Evolutionary conservation across 2,329 filamentous ascomycete genomes (phyloP).

Genomic region (Penicillium nordicum): DNA sequence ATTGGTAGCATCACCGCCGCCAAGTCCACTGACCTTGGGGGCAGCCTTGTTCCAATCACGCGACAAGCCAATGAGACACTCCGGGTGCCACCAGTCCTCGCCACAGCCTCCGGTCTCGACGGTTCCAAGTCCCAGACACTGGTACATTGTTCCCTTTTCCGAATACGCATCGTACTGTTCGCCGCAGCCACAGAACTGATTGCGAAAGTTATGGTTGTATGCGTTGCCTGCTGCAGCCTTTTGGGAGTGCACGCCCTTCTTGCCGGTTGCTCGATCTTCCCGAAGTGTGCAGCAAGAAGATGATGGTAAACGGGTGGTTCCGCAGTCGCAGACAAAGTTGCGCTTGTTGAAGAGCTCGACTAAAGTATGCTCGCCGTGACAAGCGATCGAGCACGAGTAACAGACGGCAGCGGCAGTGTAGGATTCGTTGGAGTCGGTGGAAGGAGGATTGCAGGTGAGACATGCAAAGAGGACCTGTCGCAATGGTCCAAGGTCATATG

Average conservation of each 20-base stretch:
- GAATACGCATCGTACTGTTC: slow-evolving; percentile 83
- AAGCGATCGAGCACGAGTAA: slow-evolving; percentile 95
- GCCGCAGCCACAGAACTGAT: slow-evolving; percentile 84
- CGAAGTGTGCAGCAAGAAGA: slow-evolving; percentile 74
- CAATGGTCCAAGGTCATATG: slow-evolving; percentile 80
- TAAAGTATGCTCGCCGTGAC: slow-evolving; percentile 89
- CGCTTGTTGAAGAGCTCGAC: slow-evolving; percentile 96
- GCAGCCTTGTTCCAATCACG: slow-evolving; percentile 57
- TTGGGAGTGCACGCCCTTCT: slow-evolving; percentile 77
- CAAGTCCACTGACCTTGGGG: slow-evolving; percentile 17
- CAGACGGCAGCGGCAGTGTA: slow-evolving; percentile 80
- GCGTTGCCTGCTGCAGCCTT: slow-evolving; percentile 66
- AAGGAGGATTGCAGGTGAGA: slow-evolving; percentile 84
- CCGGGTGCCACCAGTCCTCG: slow-evolving; percentile 97
- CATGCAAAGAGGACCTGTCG: slow-evolving; percentile 90
- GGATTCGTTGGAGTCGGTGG: slow-evolving; percentile 58
- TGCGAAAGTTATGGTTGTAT: slow-evolving; percentile 95
- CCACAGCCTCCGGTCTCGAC: slow-evolving; percentile 83
- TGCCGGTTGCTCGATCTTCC: slow-evolving; percentile 67
- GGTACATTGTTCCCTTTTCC: slow-evolving; percentile 97
- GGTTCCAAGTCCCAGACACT: slow-evolving; percentile 82
- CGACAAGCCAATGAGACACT: slow-evolving; percentile 79
- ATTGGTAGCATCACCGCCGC: slow-evolving; percentile 22
- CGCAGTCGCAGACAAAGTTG: slow-evolving; percentile 94
- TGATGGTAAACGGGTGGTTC: slow-evolving; percentile 72